Evolutionary conservation across 1,139 yeast species (phyloP).

Genomic region (Scheffersomyces lignicola): DNA sequence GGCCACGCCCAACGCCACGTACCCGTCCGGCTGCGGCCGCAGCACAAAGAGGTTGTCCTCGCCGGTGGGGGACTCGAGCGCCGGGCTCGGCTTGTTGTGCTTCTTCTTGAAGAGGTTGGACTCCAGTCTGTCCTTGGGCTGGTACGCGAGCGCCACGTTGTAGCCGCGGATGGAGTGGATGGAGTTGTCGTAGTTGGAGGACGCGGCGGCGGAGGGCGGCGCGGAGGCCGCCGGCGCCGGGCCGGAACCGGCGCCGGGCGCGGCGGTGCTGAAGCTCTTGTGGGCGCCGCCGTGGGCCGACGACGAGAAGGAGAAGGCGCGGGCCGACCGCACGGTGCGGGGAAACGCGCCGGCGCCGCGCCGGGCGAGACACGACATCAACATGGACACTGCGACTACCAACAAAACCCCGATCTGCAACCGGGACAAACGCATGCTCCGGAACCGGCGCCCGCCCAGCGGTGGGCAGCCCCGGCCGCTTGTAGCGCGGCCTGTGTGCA

Average conservation of each 20-base stretch:
- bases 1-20: constrained; percentile 80
- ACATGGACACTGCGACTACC: constrained; percentile 34
- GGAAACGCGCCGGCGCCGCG: constrained; percentile 16
- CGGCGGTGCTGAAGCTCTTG: background rate
- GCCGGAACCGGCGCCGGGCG: constrained; percentile 4
- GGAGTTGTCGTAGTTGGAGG: constrained; percentile 16
- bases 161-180: constrained; percentile 37
- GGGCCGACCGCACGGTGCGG: constrained; percentile 8
- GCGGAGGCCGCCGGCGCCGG: constrained; percentile 7
- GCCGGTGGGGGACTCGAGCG: constrained; percentile 65
- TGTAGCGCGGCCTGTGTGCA: background rate
- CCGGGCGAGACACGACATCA: constrained; percentile 27
- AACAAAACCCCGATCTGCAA: no score
- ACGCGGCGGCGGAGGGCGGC: constrained; percentile 12
- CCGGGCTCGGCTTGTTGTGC: constrained; percentile 32
- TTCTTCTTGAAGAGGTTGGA: constrained; percentile 42
- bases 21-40: constrained; percentile 39
- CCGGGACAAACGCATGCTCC: no score
- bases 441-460: background rate
- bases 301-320: constrained; percentile 20
- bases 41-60: constrained; percentile 81
- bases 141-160: constrained; percentile 66
- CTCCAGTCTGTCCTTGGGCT: constrained; percentile 65
- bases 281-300: constrained; percentile 17
- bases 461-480: background rate